Conservation (phyloP, 176 grass and related monocot species). For the Hsuehochloa calcarea region DNA sequence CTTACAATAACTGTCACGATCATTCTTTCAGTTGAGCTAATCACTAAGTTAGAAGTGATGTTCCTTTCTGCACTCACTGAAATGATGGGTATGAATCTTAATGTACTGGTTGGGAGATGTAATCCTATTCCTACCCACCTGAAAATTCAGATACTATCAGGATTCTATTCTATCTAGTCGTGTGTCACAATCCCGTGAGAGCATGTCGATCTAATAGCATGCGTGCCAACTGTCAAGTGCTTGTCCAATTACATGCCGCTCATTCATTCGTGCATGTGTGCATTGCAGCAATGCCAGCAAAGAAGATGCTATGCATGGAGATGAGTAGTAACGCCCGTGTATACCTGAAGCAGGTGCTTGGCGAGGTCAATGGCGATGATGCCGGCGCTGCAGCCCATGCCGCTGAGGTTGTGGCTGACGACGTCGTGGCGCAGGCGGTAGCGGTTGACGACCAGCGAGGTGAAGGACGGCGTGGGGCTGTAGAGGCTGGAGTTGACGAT, state of each 20-base stretch:
- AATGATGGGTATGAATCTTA: neutral
- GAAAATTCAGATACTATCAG: neutral
- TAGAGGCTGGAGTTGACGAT: slow-evolving; percentile 67
- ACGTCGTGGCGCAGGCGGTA: slow-evolving; percentile 41
- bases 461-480: slow-evolving; percentile 62
- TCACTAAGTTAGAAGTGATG: neutral
- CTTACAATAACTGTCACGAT: neutral
- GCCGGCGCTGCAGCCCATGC: slow-evolving; percentile 79
- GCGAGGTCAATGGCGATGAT: slow-evolving; percentile 64
- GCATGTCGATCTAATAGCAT: neutral
- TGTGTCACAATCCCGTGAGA: neutral
- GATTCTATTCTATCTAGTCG: neutral
- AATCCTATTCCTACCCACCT: neutral
- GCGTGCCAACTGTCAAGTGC: neutral
- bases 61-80: neutral
- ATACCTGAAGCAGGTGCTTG: slow-evolving; percentile 60
- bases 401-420: slow-evolving; percentile 54
- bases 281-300: neutral
- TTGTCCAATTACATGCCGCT: neutral
- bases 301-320: neutral
- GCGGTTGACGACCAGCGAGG: slow-evolving; percentile 52
- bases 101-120: neutral
- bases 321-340: neutral
- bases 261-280: neutral
- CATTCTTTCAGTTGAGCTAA: neutral